Conservation (phyloP, 1,284 basidiomycete genomes). For the Cutaneotrichosporon mucoides region DNA sequence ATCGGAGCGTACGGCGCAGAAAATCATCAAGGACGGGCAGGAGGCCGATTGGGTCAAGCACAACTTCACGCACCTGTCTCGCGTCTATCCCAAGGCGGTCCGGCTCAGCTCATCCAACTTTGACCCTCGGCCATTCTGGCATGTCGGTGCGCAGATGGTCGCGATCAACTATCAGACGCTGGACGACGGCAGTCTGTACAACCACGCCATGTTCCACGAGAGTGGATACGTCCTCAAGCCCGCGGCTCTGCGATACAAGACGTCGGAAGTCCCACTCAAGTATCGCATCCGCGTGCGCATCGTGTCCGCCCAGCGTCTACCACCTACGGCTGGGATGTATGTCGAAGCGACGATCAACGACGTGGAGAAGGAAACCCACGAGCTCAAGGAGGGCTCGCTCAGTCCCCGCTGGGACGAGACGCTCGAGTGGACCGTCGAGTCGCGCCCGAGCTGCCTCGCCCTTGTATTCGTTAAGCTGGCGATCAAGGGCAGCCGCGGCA, state of each 20-base stretch:
- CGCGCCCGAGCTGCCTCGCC: conserved; percentile 67
- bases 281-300: conserved; percentile 55
- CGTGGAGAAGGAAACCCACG: conserved; percentile 51
- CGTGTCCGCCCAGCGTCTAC: conserved; percentile 91
- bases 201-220: conserved; percentile 88
- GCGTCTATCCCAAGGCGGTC: conserved; percentile 84
- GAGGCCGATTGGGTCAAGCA: conserved; percentile 77
- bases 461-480: conserved; percentile 79
- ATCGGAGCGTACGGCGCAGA: conserved; percentile 71
- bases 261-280: conserved; percentile 59
- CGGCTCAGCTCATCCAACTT: conserved; percentile 84
- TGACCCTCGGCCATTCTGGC: conserved; percentile 85
- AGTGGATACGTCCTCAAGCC: conserved; percentile 92
- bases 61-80: conserved; percentile 74
- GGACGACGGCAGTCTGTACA: conserved; percentile 63
- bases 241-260: conserved; percentile 62
- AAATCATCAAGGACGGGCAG: conserved; percentile 54
- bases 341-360: conserved; percentile 33
- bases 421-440: conserved; percentile 66
- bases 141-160: conserved; percentile 87
- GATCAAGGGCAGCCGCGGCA: conserved; percentile 60
- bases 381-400: conserved; percentile 78
- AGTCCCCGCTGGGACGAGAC: conserved; percentile 82
- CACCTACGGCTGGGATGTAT: conserved; percentile 62
- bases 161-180: conserved; percentile 98